Evolutionary conservation across 169 alveolate species (phyloP).

Genomic region (Plasmodium cynomolgi): DNA sequence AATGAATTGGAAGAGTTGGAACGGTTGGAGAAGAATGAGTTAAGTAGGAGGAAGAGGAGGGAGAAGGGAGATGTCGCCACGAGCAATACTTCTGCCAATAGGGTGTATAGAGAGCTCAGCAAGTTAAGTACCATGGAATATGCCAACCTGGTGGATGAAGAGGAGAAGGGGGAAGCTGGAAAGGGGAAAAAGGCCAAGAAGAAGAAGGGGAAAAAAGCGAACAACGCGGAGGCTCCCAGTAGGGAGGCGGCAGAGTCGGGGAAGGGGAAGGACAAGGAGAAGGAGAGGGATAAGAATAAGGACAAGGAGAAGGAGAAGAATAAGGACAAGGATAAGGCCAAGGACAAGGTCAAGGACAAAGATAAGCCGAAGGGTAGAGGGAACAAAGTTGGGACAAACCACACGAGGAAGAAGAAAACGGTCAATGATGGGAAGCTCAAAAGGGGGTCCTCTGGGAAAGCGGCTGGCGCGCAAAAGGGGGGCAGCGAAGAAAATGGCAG

Average conservation of each 20-base stretch:
- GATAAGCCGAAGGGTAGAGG: conserved; percentile 6
- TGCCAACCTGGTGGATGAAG: not conserved
- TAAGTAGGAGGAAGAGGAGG: conserved; percentile 28
- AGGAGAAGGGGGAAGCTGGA: not conserved
- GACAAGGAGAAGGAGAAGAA: not conserved
- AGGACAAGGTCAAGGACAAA: not conserved
- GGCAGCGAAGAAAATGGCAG: not conserved
- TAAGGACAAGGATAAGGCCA: not conserved
- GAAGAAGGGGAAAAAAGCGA: conserved; percentile 8
- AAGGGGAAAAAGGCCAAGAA: conserved; percentile 15
- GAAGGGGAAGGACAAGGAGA: not conserved
- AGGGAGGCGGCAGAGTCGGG: not conserved
- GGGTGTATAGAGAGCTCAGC: conserved; percentile 39
- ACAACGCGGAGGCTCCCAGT: not conserved
- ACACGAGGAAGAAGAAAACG: not conserved
- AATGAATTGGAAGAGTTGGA: conserved; percentile 72
- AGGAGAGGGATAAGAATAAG: not conserved
- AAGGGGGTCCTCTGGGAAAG: conserved; percentile 17
- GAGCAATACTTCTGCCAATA: conserved; percentile 28
- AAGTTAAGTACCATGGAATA: conserved; percentile 26
- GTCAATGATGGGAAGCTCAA: not conserved
- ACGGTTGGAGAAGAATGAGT: conserved; percentile 43
- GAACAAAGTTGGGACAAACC: not conserved
- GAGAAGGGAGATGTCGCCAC: conserved; percentile 34
- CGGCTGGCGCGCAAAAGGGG: not conserved